Conservation (phyloP, 495 filamentous ascomycete species). For the Aspergillus sclerotiicarbonarius region DNA sequence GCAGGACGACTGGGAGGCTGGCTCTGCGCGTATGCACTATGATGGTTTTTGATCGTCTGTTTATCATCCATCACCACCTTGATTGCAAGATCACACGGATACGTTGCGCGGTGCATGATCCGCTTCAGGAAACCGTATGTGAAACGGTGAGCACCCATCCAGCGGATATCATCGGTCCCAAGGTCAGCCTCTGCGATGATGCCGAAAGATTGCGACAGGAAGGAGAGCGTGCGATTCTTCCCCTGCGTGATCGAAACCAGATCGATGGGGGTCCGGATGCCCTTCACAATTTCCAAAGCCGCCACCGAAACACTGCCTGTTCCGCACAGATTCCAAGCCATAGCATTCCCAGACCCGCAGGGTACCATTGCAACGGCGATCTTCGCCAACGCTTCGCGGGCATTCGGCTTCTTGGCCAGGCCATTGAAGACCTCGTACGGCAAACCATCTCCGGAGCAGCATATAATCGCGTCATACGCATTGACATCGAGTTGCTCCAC, state of each 20-base stretch:
- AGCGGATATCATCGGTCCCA: slow-evolving; percentile 83
- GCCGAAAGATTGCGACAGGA: slow-evolving; percentile 87
- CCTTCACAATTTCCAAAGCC: slow-evolving; percentile 81
- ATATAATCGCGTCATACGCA: slow-evolving; percentile 77
- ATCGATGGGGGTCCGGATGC: slow-evolving; percentile 75
- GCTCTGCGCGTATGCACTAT: slow-evolving; percentile 49
- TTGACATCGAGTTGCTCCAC: slow-evolving; percentile 75
- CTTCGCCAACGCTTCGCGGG: slow-evolving; percentile 67
- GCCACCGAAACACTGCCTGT: slow-evolving; percentile 73
- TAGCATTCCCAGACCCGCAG: slow-evolving; percentile 89
- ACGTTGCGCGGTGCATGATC: slow-evolving; percentile 67
- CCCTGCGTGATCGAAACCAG: slow-evolving; percentile 86
- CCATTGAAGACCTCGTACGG: slow-evolving; percentile 96
- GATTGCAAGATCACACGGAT: slow-evolving; percentile 85
- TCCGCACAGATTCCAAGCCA: slow-evolving; percentile 87
- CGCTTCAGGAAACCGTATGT: slow-evolving; percentile 77
- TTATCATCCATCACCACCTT: slow-evolving; percentile 81
- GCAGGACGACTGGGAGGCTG: slow-evolving; percentile 23
- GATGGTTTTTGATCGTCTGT: slow-evolving; percentile 69
- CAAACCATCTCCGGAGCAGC: slow-evolving; percentile 89
- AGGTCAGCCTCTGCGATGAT: slow-evolving; percentile 88
- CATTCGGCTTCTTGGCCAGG: slow-evolving; percentile 71
- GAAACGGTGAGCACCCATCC: slow-evolving; percentile 86
- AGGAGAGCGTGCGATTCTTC: slow-evolving; percentile 67
- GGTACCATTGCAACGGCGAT: slow-evolving; percentile 88